Conservation (phyloP, 345 rosid species). For the Noccaea bulbosa region DNA sequence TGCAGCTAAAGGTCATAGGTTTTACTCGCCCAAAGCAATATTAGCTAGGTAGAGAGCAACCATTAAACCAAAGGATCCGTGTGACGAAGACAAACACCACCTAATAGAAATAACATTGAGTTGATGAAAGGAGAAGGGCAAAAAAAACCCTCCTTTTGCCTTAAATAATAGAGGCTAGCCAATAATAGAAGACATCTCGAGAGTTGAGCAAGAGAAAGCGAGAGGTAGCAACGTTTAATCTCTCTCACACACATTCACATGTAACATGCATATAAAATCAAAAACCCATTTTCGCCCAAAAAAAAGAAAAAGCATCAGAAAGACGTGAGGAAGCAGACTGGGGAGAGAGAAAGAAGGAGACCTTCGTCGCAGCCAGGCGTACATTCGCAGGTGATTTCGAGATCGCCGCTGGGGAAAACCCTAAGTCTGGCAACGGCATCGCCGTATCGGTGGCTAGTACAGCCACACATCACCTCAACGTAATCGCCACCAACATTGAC, state of each 20-base stretch:
- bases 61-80: constrained; percentile 10
- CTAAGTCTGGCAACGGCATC: constrained; percentile 99
- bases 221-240: constrained; percentile 53
- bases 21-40: constrained; percentile 12
- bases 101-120: background rate
- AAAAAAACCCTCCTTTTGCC: constrained; percentile 12
- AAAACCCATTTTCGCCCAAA: constrained; percentile 48
- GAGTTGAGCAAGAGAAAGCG: constrained; percentile 40
- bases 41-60: constrained; percentile 8
- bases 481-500: constrained; percentile 68
- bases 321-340: constrained; percentile 7
- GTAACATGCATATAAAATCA: constrained; percentile 46
- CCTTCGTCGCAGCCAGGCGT: constrained; percentile 99
- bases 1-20: constrained; percentile 15
- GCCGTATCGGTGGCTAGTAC: constrained; percentile 98
- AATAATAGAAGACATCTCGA: constrained; percentile 3
- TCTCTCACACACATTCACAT: constrained; percentile 38
- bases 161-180: background rate
- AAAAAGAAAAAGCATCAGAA: constrained; percentile 27
- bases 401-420: constrained; percentile 94
- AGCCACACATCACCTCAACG: constrained; percentile 95
- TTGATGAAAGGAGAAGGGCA: background rate
- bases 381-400: constrained; percentile 96
- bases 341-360: constrained; percentile 40
- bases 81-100: constrained; percentile 6